A percentile compares a stretch with the other conserved stretches of the same genome.
phyloP scores from a whole-genome alignment of 1,284 basidiomycete genomes.

The Testicularia cyperi region DNA sequence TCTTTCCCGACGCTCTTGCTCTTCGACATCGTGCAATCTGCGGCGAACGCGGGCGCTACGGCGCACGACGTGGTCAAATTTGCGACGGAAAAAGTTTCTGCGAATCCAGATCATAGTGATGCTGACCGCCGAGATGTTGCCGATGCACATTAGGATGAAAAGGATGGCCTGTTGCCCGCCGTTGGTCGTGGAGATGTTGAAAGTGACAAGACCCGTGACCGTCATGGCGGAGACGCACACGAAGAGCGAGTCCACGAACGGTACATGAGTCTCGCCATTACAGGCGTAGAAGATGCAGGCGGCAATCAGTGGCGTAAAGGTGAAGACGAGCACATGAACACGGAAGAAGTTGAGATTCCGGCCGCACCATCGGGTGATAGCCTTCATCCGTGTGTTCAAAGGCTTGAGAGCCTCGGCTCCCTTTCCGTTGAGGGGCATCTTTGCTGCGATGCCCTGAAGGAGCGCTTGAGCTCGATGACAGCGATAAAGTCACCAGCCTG shows the following conservation, averaged over 20 bases:
- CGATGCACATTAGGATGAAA: conserved; percentile 57
- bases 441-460: no score
- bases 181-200: conserved; percentile 74
- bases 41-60: conserved; percentile 43
- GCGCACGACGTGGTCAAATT: conserved; percentile 45
- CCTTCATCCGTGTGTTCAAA: conserved; percentile 1
- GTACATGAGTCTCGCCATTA: conserved; percentile 54
- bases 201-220: conserved; percentile 74
- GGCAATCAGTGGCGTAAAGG: conserved; percentile 72
- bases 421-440: no score
- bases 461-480: no score
- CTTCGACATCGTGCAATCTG: conserved; percentile 57
- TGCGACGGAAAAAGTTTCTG: conserved; percentile 50
- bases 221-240: conserved; percentile 75
- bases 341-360: conserved; percentile 49
- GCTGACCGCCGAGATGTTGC: conserved; percentile 57
- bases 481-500: no score
- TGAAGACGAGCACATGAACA: conserved; percentile 68
- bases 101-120: conserved; percentile 58
- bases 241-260: conserved; percentile 75
- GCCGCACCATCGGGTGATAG: conserved; percentile 26
- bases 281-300: conserved; percentile 68
- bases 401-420: no score
- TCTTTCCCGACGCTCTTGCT: conserved; percentile 41
- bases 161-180: conserved; percentile 75